Evolutionary conservation across 495 filamentous ascomycete genomes (phyloP).

Genomic region (Daldinia loculata): DNA sequence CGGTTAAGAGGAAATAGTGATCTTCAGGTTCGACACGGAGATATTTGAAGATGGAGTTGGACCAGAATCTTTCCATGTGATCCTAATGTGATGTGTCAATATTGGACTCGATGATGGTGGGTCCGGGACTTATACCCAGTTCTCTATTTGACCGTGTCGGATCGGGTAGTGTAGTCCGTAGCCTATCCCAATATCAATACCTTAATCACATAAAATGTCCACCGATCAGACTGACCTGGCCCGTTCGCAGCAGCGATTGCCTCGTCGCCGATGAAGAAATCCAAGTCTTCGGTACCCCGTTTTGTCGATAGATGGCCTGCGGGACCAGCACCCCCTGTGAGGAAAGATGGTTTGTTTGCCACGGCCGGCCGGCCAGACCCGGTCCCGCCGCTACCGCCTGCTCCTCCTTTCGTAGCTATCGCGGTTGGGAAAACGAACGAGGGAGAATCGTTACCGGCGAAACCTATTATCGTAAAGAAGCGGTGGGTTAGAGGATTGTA

Average conservation of each 20-base stretch:
- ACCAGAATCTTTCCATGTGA: slow-evolving; percentile 99
- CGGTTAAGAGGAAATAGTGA: slow-evolving; percentile 96
- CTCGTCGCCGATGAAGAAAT: slow-evolving; percentile 99
- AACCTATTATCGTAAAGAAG: slow-evolving; percentile 66
- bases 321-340: slow-evolving; percentile 87
- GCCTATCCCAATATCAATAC: slow-evolving; percentile 58
- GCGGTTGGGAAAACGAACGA: slow-evolving; percentile 99
- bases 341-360: slow-evolving; percentile 91
- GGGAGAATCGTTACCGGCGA: slow-evolving; percentile 98
- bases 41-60: slow-evolving; percentile 99
- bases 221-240: slow-evolving; percentile 65
- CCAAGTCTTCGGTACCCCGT: slow-evolving; percentile 95
- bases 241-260: slow-evolving; percentile 84
- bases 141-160: slow-evolving; percentile 96
- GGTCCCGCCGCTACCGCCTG: slow-evolving; percentile 72
- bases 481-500: slow-evolving; percentile 39
- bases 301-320: slow-evolving; percentile 85
- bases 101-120: not conserved
- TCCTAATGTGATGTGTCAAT: slow-evolving; percentile 65
- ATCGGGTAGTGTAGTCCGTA: slow-evolving; percentile 98
- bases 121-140: slow-evolving; percentile 71
- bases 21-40: slow-evolving; percentile 97
- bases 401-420: slow-evolving; percentile 90
- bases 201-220: not conserved
- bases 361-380: slow-evolving; percentile 89